Conservation (phyloP, 306 rosid genomes). For the Styphnolobium japonicum region DNA sequence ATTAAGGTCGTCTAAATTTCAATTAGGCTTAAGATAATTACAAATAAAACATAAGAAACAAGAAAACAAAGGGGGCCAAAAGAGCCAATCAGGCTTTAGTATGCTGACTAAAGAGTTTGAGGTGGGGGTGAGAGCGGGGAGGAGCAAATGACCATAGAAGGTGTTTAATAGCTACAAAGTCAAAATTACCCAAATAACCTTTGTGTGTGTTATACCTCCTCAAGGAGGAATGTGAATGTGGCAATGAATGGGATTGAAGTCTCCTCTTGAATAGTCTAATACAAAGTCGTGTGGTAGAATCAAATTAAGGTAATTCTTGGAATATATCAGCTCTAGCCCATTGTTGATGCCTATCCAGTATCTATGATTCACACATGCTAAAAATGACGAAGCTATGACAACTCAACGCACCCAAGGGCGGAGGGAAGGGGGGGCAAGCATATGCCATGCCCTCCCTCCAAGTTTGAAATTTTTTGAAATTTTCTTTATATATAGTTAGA, state of each 20-base stretch:
- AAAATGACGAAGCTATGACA: neutral
- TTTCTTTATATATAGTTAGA: too few relatives aligned
- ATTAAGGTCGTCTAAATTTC: neutral
- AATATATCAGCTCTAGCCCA: neutral
- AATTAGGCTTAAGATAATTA: neutral
- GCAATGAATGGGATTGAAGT: neutral
- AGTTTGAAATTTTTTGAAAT: too few relatives aligned
- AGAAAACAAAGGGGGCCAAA: neutral
- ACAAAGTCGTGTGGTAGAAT: neutral
- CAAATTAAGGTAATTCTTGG: neutral
- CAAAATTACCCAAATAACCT: neutral
- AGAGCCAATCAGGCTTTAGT: neutral
- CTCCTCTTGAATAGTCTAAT: neutral
- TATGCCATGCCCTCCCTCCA: too few relatives aligned
- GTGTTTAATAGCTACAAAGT: neutral
- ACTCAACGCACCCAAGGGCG: too few relatives aligned
- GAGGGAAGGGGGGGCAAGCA: too few relatives aligned
- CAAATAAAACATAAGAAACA: neutral
- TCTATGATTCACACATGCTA: neutral
- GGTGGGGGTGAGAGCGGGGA: neutral
- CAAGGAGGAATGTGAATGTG: neutral
- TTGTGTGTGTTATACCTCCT: neutral
- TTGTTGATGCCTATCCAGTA: neutral
- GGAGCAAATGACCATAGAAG: neutral
- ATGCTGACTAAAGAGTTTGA: neutral